Conservation (phyloP, 129 eudicot genomes). For the Tagetes erecta region DNA sequence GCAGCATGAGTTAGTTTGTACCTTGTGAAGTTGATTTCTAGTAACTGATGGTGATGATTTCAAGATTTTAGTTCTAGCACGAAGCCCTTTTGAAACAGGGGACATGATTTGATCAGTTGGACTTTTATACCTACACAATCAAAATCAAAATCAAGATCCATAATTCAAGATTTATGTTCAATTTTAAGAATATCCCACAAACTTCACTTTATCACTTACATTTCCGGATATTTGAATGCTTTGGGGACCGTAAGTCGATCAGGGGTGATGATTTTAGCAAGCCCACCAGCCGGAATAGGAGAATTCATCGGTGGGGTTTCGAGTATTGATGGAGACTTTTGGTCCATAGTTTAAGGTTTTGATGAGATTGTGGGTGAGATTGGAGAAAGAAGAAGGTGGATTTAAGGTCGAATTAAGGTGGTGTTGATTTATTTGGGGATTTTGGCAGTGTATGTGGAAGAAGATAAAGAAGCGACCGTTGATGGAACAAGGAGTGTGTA, state of each 20-base stretch:
- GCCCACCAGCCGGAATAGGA: too few species aligned
- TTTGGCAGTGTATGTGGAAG: slow-evolving; percentile 26
- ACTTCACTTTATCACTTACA: slow-evolving; percentile 34
- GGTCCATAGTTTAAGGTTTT: slow-evolving; percentile 29
- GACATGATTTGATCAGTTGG: slow-evolving; percentile 91
- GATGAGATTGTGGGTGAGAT: slow-evolving; percentile 10
- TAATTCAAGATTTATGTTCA: neutral
- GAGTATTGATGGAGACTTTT: slow-evolving; percentile 25
- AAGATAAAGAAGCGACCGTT: slow-evolving; percentile 28
- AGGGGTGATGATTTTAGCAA: slow-evolving; percentile 34
- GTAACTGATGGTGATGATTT: slow-evolving; percentile 37
- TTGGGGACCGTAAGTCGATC: slow-evolving; percentile 80
- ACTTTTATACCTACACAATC: slow-evolving; percentile 63
- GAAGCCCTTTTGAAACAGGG: slow-evolving; percentile 67
- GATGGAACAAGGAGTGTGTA: slow-evolving; percentile 9
- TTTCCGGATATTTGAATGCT: slow-evolving; percentile 75
- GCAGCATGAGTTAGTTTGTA: too few species aligned
- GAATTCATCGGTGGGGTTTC: slow-evolving; percentile 12
- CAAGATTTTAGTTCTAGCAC: slow-evolving; percentile 69
- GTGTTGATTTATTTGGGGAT: slow-evolving; percentile 15
- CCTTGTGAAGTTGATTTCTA: slow-evolving; percentile 45
- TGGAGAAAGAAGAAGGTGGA: neutral
- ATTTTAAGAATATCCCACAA: neutral
- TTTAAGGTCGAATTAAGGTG: slow-evolving; percentile 21
- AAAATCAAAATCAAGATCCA: neutral